Percentiles rank a stretch among this genome's conserved stretches.
These are phyloP conservation scores for Papiliotrema fonsecae DNA, from an alignment of 1,284 basidiomycete genomes.

Conservation along the genomic window DNA sequence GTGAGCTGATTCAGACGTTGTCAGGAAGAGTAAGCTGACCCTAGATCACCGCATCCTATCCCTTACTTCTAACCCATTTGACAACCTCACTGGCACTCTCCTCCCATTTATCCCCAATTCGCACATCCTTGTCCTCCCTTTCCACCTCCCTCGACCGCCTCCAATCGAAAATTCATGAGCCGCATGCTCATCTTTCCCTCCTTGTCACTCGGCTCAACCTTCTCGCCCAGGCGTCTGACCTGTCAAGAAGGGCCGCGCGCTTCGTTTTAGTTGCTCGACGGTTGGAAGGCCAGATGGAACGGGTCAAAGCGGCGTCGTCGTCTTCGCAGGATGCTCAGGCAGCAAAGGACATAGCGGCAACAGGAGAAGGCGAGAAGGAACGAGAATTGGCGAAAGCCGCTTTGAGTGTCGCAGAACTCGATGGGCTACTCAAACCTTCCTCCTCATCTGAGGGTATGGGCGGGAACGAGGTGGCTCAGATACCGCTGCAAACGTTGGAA, in stretches of 20 bases:
- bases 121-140: conserved; percentile 34
- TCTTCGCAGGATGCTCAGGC: conserved; percentile 26
- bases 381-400: conserved; percentile 83
- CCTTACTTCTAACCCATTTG: conserved; percentile 48
- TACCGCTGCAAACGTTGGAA: conserved; percentile 60
- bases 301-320: conserved; percentile 49
- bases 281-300: conserved; percentile 71
- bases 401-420: conserved; percentile 78
- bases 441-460: conserved; percentile 1
- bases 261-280: conserved; percentile 75
- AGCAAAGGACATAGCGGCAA: conserved; percentile 6
- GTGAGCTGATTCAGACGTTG: conserved; percentile 51
- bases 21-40: neutral
- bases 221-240: conserved; percentile 71
- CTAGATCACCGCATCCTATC: conserved; percentile 47
- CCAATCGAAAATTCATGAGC: conserved; percentile 73
- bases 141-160: conserved; percentile 55
- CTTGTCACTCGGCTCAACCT: conserved; percentile 68
- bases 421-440: conserved; percentile 52
- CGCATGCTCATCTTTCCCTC: conserved; percentile 66
- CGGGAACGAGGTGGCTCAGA: conserved; percentile 6
- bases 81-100: conserved; percentile 64
- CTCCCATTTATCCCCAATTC: conserved; percentile 43
- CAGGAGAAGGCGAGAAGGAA: conserved; percentile 70
- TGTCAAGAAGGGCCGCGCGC: conserved; percentile 72